These are phyloP conservation scores for Trichoderma atroviride DNA, from an alignment of 2,329 filamentous ascomycete species.

Conservation along the genomic window DNA sequence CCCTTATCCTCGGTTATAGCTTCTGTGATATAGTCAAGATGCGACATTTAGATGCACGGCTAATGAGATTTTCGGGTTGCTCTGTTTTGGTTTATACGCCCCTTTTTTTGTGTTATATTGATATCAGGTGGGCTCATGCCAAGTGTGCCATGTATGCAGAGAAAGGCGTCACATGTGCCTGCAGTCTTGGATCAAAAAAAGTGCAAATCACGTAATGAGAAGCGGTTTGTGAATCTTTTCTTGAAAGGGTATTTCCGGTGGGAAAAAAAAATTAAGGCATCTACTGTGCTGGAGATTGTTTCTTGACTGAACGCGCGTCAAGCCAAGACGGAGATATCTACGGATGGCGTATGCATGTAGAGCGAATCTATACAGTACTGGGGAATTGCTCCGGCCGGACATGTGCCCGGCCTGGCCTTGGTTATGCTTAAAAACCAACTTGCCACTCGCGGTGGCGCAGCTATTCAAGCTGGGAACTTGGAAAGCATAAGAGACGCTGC, in stretches of 20 bases:
- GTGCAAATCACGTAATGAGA: background rate
- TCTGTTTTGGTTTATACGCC: background rate
- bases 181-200: background rate
- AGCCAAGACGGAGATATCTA: constrained; percentile 1
- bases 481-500: background rate
- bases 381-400: background rate
- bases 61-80: background rate
- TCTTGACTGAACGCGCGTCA: constrained; percentile 12
- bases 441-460: background rate
- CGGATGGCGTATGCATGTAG: background rate
- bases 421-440: background rate
- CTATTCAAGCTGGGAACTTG: background rate
- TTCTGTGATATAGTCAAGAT: background rate
- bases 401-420: background rate
- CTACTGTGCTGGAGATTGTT: background rate
- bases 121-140: constrained; percentile 5
- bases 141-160: constrained; percentile 13
- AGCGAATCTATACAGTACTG: background rate
- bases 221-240: background rate
- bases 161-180: constrained; percentile 14
- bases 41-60: background rate
- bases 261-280: background rate
- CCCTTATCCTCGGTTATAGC: background rate
- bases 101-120: background rate
- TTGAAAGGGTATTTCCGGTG: no score